Evolutionary conservation across 495 filamentous ascomycete genomes (phyloP), one percentile per base, ranked within the genome.

Genomic region (Penicillium turbatum): DNA sequence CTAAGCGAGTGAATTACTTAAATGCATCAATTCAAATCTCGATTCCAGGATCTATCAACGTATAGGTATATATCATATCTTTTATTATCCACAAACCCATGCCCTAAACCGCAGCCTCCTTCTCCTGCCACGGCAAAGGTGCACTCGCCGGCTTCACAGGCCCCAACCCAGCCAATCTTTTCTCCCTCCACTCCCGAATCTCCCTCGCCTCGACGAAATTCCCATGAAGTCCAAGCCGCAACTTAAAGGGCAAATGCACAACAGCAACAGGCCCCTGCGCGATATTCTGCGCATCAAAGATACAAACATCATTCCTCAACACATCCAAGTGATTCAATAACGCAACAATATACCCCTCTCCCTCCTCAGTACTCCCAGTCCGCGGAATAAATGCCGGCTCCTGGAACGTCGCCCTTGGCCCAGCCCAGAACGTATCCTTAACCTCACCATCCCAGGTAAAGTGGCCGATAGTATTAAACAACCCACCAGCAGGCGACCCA

Each of bases 381-480:
- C 61, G 67, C 0, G 79, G 79, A 17, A 82, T 76, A 56, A 82
- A 82, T 0, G 75, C 72, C 1, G 80, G 79, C 54, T 82, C 79
- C 53, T 83, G 80, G 62, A 81, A 77, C 0, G 75, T 78, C 27
- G 67, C 71, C 0, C 74, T 76, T 6, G 56, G 56, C 27, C 76
- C 75, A 29, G 75, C 65, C 57, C 71, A 80, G 49, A 69, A 78
- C 13, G 67, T 66, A 34, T 73, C 57, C 1, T 49, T 13, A 36
- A 36, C 40, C 1, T 63, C 66, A 29, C 48, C 48, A 3, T 55
- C 38, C 36, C 53, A 67, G 65, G 72, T 76, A 2, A 71, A 79
- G 49, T 78, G 74, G 2, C 71, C 76, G 32, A 79, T 58, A 43
- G 62, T 71, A 57, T 79, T 78, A 55, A 57, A 66, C 3, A 50